phyloP scores from a whole-genome alignment of 225 moss, liverwort and hornwort species.

The Sphagnum contortum region DNA sequence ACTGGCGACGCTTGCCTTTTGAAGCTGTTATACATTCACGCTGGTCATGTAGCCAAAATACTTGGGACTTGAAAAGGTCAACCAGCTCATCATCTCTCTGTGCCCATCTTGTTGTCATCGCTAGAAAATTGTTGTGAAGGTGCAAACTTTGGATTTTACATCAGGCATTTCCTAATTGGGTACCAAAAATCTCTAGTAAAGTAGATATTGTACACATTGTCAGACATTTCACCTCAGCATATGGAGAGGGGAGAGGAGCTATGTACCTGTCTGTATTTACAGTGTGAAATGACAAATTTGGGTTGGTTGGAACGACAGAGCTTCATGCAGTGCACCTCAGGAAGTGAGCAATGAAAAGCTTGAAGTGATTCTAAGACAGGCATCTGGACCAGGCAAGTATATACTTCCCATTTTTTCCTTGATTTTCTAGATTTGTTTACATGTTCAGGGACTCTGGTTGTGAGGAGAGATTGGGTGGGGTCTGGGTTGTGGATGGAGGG shows the following conservation, averaged over 20 bases:
- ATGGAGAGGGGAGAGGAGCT: too few relatives aligned
- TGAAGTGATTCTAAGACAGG: slow-evolving; percentile 75
- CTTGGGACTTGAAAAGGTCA: slow-evolving; percentile 81
- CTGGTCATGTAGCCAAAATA: slow-evolving; percentile 88
- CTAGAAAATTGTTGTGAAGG: too few relatives aligned
- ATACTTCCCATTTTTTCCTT: slow-evolving; percentile 10
- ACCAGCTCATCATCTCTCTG: too few relatives aligned
- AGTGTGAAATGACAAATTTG: neutral
- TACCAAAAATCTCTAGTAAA: too few relatives aligned
- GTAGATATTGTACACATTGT: too few relatives aligned
- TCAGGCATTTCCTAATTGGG: too few relatives aligned
- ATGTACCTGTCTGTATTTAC: slow-evolving; percentile 1
- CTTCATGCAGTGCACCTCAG: slow-evolving; percentile 78
- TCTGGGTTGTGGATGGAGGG: slow-evolving; percentile 30
- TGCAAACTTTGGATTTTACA: too few relatives aligned
- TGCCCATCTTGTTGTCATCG: too few relatives aligned
- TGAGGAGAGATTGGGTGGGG: slow-evolving; percentile 7
- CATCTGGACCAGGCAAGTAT: slow-evolving; percentile 73
- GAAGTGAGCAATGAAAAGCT: slow-evolving; percentile 92
- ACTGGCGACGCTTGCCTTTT: slow-evolving; percentile 79
- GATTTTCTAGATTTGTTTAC: neutral
- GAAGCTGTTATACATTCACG: slow-evolving; percentile 71
- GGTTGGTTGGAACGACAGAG: slow-evolving; percentile 30
- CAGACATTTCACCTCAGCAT: too few relatives aligned
- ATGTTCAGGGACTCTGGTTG: neutral